A percentile compares a stretch with the other conserved stretches of the same genome.
Evolutionary conservation across 331 rosid species (phyloP).

Genomic region (Malus hybrid): DNA sequence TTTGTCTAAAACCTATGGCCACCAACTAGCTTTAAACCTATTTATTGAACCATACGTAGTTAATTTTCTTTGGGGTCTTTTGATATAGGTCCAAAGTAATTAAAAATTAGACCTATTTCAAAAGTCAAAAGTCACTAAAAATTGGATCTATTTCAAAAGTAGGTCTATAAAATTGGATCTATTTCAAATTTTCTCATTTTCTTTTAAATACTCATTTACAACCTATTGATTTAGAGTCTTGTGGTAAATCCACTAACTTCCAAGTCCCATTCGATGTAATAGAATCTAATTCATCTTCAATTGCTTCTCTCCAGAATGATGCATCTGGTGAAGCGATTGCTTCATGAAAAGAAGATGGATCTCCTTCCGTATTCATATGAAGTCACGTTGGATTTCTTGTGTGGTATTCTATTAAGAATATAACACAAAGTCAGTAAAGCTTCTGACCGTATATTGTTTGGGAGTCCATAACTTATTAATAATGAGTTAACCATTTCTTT

Average conservation of each 20-base stretch:
- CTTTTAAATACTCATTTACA: too few species aligned
- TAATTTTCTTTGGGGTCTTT: too few species aligned
- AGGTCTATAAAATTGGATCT: too few species aligned
- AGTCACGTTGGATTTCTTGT: not conserved
- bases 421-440: not conserved
- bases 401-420: not conserved
- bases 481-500: not conserved
- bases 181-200: too few species aligned
- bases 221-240: not conserved
- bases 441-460: not conserved
- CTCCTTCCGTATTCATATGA: not conserved
- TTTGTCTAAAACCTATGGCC: not conserved
- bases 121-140: too few species aligned
- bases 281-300: too few species aligned
- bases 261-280: not conserved
- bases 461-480: not conserved
- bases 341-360: not conserved
- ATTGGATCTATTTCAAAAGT: too few species aligned
- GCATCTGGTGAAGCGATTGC: too few species aligned
- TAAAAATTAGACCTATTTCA: too few species aligned
- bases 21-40: not conserved
- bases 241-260: not conserved
- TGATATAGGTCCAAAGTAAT: too few species aligned
- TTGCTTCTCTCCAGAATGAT: too few species aligned
- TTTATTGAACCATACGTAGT: not conserved